Evolutionary conservation across 805 yeast genomes (phyloP).

Genomic region (Priceomyces melissophilus): DNA sequence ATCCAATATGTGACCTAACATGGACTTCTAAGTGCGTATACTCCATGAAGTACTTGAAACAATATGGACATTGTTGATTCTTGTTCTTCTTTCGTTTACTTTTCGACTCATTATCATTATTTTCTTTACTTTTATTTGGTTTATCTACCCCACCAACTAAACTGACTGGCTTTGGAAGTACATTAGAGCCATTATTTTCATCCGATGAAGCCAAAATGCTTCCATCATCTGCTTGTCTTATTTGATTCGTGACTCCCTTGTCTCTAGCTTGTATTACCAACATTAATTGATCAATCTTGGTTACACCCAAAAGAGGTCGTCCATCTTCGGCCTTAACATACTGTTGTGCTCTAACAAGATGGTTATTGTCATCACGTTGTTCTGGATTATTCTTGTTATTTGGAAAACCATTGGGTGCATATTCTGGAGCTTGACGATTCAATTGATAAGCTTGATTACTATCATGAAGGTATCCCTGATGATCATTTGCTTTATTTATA

Average conservation of each 20-base stretch:
- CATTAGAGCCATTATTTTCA: slow-evolving; percentile 22
- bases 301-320: slow-evolving; percentile 74
- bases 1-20: slow-evolving; percentile 81
- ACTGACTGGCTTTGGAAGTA: slow-evolving; percentile 55
- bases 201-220: slow-evolving; percentile 49
- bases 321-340: slow-evolving; percentile 55
- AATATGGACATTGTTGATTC: slow-evolving; percentile 69
- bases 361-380: slow-evolving; percentile 10
- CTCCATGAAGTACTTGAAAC: slow-evolving; percentile 79
- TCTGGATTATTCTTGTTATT: slow-evolving; percentile 9
- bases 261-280: slow-evolving; percentile 85
- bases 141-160: slow-evolving; percentile 80
- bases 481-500: not conserved
- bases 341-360: slow-evolving; percentile 45
- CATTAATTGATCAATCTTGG: slow-evolving; percentile 90
- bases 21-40: slow-evolving; percentile 91
- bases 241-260: slow-evolving; percentile 64
- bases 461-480: slow-evolving; percentile 9
- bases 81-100: slow-evolving; percentile 35
- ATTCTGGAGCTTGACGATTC: slow-evolving; percentile 4
- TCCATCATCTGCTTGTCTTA: slow-evolving; percentile 68
- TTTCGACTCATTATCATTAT: slow-evolving; percentile 16
- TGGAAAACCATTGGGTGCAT: slow-evolving; percentile 8
- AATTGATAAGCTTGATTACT: slow-evolving; percentile 9
- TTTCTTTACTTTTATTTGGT: slow-evolving; percentile 36